Evolutionary conservation across 495 filamentous ascomycete species (phyloP), one percentile per base, ranked within the genome.

Genomic region (Penicillium crystallinum): DNA sequence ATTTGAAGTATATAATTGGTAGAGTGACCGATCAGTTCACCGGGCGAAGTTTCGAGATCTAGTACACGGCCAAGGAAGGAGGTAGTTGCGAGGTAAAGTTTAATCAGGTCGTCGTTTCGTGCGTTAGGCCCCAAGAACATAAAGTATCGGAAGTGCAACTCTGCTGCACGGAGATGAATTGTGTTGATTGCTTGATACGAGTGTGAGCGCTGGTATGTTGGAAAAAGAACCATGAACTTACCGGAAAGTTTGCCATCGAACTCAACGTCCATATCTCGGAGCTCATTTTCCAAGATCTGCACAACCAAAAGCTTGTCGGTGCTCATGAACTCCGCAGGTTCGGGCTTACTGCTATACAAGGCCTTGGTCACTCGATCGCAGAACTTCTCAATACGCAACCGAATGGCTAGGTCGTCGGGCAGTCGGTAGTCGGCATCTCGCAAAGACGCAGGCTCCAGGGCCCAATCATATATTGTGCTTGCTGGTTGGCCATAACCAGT

Each of bases 1-100:
- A 97, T 96, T 64, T 95, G 91, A 51, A 92, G 82, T 49, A 96
- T 86, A 65, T 95, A 95, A 62, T 92, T 92, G 39, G 88, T 89
- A 18, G 85, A 81, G 66, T 87, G 89, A 17, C 77, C 76, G 27
- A 96, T 77, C 9, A 87, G 71, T 29, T 77, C 72, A 4, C 73
- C 71, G 0, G 73, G 73, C 0, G 70, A 72, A 0, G 73, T 77
- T 56, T 77, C 73, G 4, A 77, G 66, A 35, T 75, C 73, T 1
- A 77, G 54, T 3, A 77, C 73, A n/a, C 73, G 69, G 6, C 68
- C 68, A 6, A 77, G 62, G 48, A 77, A 77, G 22, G 73, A 74
- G 6, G 73, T 77, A 5, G 81, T 72, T 82, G 90, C 65, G 67
- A 78, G 53, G 75, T 85, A 59, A 75, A 86, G 46, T 81, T 87